A percentile compares a stretch with the other conserved stretches of the same genome.
phyloP scores from a whole-genome alignment of 2,329 filamentous ascomycete genomes.

The Neophaeococcomyces mojaviensis region DNA sequence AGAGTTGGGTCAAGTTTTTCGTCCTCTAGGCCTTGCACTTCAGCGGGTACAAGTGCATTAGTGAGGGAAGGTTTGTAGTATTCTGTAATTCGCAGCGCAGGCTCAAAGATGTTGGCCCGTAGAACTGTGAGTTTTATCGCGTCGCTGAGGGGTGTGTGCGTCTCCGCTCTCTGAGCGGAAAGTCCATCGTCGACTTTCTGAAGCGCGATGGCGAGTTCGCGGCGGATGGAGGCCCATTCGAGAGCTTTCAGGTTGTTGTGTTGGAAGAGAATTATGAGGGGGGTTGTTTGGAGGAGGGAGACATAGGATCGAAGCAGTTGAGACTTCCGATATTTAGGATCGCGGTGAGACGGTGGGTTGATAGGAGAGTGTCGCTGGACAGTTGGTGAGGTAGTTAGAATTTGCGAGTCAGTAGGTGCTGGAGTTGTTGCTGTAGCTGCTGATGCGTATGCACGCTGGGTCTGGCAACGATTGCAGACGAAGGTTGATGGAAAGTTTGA shows the following conservation, averaged over 20 bases:
- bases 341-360: conserved; percentile 82
- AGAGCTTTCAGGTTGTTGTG: conserved; percentile 68
- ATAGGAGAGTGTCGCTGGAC: conserved; percentile 51
- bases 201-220: conserved; percentile 58
- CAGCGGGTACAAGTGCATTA: conserved; percentile 26
- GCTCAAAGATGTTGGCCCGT: conserved; percentile 80
- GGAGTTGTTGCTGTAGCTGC: conserved; percentile 45
- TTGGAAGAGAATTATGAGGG: conserved; percentile 78
- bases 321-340: conserved; percentile 78
- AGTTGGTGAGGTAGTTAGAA: conserved; percentile 33
- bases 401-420: conserved; percentile 45
- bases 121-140: conserved; percentile 72
- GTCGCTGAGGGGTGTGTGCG: conserved; percentile 43
- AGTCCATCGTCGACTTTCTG: conserved; percentile 60
- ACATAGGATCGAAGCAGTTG: conserved; percentile 84
- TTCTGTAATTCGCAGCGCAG: conserved; percentile 77
- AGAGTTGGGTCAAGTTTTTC: conserved; percentile 34
- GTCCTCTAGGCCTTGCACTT: conserved; percentile 23
- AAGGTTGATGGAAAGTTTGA: conserved; percentile 27
- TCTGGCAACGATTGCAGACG: conserved; percentile 27
- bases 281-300: conserved; percentile 75
- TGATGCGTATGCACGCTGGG: conserved; percentile 34
- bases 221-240: conserved; percentile 66
- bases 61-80: conserved; percentile 55
- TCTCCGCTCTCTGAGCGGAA: conserved; percentile 41